Conservation (phyloP, 192 early-diverging fungal species). For the Diversispora epigaea region DNA sequence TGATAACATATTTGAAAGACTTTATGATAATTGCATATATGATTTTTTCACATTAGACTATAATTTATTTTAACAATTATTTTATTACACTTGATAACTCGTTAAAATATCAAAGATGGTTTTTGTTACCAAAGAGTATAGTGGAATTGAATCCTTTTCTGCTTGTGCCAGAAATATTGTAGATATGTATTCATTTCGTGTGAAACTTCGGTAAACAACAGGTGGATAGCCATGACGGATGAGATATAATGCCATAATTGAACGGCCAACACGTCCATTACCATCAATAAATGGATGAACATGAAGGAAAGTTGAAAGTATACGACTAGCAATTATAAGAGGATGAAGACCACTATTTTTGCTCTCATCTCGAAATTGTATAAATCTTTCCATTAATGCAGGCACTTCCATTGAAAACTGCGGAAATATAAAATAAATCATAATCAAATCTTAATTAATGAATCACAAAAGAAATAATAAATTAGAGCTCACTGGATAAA, state of each 20-base stretch:
- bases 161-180: background rate
- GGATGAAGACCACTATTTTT: slow-evolving; percentile 9
- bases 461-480: background rate
- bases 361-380: slow-evolving; percentile 14
- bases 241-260: slow-evolving; percentile 21
- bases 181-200: background rate
- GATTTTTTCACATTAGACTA: slow-evolving; percentile 4
- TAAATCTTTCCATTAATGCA: slow-evolving; percentile 14
- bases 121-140: background rate
- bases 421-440: background rate
- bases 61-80: background rate
- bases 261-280: slow-evolving; percentile 23
- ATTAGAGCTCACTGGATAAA: slow-evolving; percentile 25
- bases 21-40: background rate
- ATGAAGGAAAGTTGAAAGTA: slow-evolving; percentile 25
- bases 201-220: background rate
- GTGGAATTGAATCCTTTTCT: background rate
- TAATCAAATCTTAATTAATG: background rate
- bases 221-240: slow-evolving; percentile 10
- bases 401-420: slow-evolving; percentile 1
- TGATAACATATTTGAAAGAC: too few relatives aligned
- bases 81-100: slow-evolving; percentile 1
- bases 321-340: slow-evolving; percentile 9
- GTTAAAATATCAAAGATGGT: slow-evolving; percentile 22
- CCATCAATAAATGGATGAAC: slow-evolving; percentile 25